Evolutionary conservation across 495 filamentous ascomycete species (phyloP), one percentile per base, ranked within the genome.

Genomic region (Pseudotulostoma volvatum): DNA sequence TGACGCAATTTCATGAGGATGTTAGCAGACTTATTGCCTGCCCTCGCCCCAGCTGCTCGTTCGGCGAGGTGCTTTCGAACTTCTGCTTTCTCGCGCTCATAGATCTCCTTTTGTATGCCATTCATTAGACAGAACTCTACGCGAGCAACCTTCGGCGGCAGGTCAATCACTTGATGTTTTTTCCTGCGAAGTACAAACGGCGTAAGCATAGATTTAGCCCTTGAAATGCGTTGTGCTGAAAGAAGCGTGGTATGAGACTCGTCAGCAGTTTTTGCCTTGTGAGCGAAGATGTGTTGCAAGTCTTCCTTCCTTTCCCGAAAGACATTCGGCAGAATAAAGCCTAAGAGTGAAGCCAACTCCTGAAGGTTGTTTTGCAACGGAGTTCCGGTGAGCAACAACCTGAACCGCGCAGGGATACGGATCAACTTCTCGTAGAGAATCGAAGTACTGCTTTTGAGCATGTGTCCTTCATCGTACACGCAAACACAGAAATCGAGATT

Each of bases 291-390:
- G 9, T 71, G 74, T 17, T 80, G 66, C 8, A 97, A 58, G 36
- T 85, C 74, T 2, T 87, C 81, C 34, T 74, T 69, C 32, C 77
- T 69, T 33, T 79, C 70, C 3, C 65, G 55, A 55, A 97, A 96
- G 2, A 95, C 64, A 7, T 71, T 64, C 0, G 90, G 90, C 48
- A 96, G 75, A 46, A 97, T 85, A 50, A 97, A 96, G 1, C 78
- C 79, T 2, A 97, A 73, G 13, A 97, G 64, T 1, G 86, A 81
- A 1, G 82, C 76, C 33, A 97, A 70, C 55, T 97, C 90, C 51
- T 83, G 80, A 3, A 97, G 70, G 48, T 94, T 96, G 59, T 97
- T 97, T 52, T 97, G 90, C 9, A 97, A 65, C 0, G 90, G 90
- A 0, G 90, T 97, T 3, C 90, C 90, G 2, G 87, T 96, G 17